Evolutionary conservation across 176 grass and related monocot species (phyloP), one percentile per base, ranked within the genome.

Genomic region (Saccharum officinarum): DNA sequence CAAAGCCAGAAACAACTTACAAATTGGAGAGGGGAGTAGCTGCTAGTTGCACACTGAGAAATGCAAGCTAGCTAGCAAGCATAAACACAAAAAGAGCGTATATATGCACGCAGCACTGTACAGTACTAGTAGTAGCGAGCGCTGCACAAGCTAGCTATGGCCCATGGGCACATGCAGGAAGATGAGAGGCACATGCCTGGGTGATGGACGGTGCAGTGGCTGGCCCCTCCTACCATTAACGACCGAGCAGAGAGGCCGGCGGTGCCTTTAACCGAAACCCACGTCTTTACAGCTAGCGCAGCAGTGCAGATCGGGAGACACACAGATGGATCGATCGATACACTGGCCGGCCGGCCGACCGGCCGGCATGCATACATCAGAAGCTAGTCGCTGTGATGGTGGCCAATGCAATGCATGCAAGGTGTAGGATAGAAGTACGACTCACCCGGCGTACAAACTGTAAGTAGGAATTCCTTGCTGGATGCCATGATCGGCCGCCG

Each of bases 271-370:
- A 79, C 84, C 39, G 69, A 70, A 73, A 75, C 75, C 69, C 22
- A 42, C 28, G 59, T 52, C 89, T 90, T 90, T 90, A 83, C 89
- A 90, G 89, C 89, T 90, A 90, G 79, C 88, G 46, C 60, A 80
- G 68, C 62, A 68, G 50, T 55, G 67, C 68, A 30, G 57, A 81
- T 81, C 65, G 62, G 77, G 37, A 41, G 76, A 67, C 22, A 63
- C 11, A 64, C 46, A 81, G 55, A 44, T 16, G n/a, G n/a, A 60
- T 60, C 2, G 20, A n/a, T 60, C 55, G 22, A 60, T 60, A 7
- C 0, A 26, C 26, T 10, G 77, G 61, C 64, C 55, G 55, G 60
- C 62, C 28, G 62, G 39, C 26, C 6, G 77, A 40, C 64, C 55
- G 55, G 60, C 75, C 36, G 41, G 71, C 44, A 50, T 63, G 55